These are phyloP conservation scores for Catharanthus roseus DNA, from an alignment of 257 asterid species.

Conservation along the genomic window DNA sequence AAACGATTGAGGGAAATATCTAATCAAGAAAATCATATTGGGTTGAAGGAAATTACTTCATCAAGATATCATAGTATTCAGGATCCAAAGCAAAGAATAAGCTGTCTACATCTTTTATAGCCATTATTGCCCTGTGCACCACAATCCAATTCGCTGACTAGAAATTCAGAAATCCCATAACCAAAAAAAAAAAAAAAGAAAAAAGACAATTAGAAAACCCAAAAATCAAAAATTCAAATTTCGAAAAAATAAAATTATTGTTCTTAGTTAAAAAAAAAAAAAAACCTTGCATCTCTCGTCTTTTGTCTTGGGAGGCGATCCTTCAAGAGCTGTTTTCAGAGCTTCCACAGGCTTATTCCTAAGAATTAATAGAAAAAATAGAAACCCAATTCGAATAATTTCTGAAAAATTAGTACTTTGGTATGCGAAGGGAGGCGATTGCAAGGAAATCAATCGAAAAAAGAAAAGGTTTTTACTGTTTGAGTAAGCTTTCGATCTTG, in stretches of 20 bases:
- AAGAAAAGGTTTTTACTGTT: constrained; percentile 40
- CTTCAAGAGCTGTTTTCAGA: constrained; percentile 92
- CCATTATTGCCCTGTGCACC: constrained; percentile 98
- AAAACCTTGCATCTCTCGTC: constrained; percentile 97
- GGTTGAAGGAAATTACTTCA: constrained; percentile 56
- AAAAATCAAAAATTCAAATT: not conserved
- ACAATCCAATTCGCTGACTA: constrained; percentile 97
- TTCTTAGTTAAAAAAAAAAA: constrained; percentile 5
- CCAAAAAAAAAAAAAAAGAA: not conserved
- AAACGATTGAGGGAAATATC: not conserved
- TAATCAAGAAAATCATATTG: not conserved
- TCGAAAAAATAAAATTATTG: too few species aligned
- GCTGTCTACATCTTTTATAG: constrained; percentile 87
- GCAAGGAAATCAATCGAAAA: not conserved
- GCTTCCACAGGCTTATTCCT: constrained; percentile 99
- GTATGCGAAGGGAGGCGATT: not conserved
- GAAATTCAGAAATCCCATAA: constrained; percentile 15
- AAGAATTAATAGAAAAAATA: constrained; percentile 9
- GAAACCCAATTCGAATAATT: not conserved
- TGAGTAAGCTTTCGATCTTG: constrained; percentile 97
- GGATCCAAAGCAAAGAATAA: constrained; percentile 85
- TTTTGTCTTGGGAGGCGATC: constrained; percentile 84
- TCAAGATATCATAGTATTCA: constrained; percentile 90
- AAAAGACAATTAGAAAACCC: constrained; percentile 8
- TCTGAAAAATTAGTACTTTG: constrained; percentile 1